These are phyloP conservation scores for Fusarium chlamydosporum DNA, from an alignment of 2,329 filamentous ascomycete genomes.

Conservation along the genomic window DNA sequence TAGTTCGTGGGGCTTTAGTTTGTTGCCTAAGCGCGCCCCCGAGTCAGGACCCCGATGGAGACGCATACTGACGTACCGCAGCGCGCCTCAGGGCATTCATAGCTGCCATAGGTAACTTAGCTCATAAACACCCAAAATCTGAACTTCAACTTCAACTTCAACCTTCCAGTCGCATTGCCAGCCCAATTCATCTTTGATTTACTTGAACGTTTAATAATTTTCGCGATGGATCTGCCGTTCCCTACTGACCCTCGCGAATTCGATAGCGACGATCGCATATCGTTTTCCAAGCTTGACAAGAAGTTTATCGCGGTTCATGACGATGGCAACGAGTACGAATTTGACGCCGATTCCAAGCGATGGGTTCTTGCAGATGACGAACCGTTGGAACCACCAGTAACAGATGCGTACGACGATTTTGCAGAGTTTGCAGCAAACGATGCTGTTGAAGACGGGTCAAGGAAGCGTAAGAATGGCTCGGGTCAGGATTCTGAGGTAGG, in stretches of 20 bases:
- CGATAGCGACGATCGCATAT: conserved; percentile 83
- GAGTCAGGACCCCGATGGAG: conserved; percentile 14
- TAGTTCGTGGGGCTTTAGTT: conserved; percentile 16
- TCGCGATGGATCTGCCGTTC: conserved; percentile 59
- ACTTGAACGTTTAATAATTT: not conserved
- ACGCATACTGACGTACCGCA: conserved; percentile 46
- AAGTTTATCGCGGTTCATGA: conserved; percentile 89
- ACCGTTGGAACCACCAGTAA: conserved; percentile 56
- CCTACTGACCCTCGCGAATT: conserved; percentile 77
- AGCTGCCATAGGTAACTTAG: conserved; percentile 12
- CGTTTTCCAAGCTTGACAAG: conserved; percentile 84
- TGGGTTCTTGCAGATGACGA: conserved; percentile 78
- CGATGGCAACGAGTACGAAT: conserved; percentile 88
- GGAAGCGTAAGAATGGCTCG: conserved; percentile 61
- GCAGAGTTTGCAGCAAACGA: conserved; percentile 47
- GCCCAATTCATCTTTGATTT: not conserved
- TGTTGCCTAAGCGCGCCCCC: conserved; percentile 19
- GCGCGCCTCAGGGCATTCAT: conserved; percentile 34
- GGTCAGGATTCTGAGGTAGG: conserved; percentile 61
- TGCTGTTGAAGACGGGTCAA: conserved; percentile 49
- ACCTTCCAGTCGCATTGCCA: conserved; percentile 11
- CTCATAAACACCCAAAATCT: conserved; percentile 27
- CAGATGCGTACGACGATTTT: conserved; percentile 58
- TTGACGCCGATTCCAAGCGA: conserved; percentile 76
- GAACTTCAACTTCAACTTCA: conserved; percentile 10